phyloP scores from a whole-genome alignment of 2,329 filamentous ascomycete species.

The Lachnellula suecica region DNA sequence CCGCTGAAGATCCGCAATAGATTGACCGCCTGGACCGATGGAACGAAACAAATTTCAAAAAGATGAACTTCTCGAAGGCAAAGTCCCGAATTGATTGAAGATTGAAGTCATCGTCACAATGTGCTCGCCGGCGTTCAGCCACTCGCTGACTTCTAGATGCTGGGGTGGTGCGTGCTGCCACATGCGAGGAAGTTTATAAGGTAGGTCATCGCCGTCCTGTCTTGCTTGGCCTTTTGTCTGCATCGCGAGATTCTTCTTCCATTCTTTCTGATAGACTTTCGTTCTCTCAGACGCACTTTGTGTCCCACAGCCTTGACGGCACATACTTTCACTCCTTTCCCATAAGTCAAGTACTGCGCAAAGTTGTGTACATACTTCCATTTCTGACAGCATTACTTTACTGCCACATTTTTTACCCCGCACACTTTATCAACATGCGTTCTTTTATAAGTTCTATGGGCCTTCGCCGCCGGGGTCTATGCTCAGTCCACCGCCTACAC shows the following conservation, averaged over 20 bases:
- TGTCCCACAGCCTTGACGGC: background rate
- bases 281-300: background rate
- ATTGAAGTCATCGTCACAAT: background rate
- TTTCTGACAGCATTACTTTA: background rate
- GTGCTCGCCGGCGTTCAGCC: background rate
- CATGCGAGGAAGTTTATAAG: background rate
- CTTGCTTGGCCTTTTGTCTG: background rate
- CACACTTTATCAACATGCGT: conserved; percentile 3
- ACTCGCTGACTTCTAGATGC: too few species aligned
- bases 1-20: conserved; percentile 3
- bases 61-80: background rate
- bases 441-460: conserved; percentile 1
- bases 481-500: conserved; percentile 33
- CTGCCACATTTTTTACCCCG: background rate
- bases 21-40: background rate
- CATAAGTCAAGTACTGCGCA: too few species aligned
- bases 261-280: background rate
- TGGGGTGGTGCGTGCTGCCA: background rate
- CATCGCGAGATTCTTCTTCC: background rate
- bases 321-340: too few species aligned
- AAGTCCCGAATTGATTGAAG: background rate
- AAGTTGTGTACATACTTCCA: background rate
- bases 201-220: background rate
- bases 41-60: conserved; percentile 9
- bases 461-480: conserved; percentile 11